Conservation (phyloP, 257 asterid species). For the Capsicum baccatum region DNA sequence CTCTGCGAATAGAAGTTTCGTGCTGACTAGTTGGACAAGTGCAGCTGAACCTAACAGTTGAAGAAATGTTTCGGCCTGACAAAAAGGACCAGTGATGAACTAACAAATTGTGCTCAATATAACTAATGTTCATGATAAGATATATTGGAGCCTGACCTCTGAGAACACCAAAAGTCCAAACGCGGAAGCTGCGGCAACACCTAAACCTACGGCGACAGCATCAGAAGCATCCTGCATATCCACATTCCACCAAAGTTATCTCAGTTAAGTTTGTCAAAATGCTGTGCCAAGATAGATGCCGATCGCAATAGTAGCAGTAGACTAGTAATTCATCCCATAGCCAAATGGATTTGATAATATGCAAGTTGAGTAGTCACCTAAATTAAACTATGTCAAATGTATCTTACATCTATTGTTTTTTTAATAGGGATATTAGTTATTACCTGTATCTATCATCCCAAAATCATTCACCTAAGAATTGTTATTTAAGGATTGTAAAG, state of each 20-base stretch:
- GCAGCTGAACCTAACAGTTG: constrained; percentile 91
- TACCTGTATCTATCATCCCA: too few relatives aligned
- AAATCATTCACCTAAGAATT: too few relatives aligned
- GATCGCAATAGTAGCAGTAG: background rate
- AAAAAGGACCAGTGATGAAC: constrained; percentile 32
- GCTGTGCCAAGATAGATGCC: background rate
- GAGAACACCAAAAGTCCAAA: constrained; percentile 71
- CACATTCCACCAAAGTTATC: constrained; percentile 13
- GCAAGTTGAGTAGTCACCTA: too few relatives aligned
- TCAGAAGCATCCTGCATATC: constrained; percentile 63
- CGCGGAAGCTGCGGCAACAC: constrained; percentile 77
- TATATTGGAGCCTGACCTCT: constrained; percentile 57
- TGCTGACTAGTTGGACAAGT: constrained; percentile 76
- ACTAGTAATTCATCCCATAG: background rate
- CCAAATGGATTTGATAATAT: too few relatives aligned
- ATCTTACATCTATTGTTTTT: too few relatives aligned
- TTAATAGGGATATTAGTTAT: too few relatives aligned
- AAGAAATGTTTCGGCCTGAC: constrained; percentile 84
- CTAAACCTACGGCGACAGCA: constrained; percentile 58
- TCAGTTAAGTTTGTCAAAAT: background rate
- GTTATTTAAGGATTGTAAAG: background rate
- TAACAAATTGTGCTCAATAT: background rate
- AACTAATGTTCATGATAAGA: background rate
- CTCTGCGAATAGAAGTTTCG: constrained; percentile 87
- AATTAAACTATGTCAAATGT: too few relatives aligned